Evolutionary conservation across 2,329 filamentous ascomycete genomes (phyloP).

Genomic region (Tolypocladium ovalisporum): DNA sequence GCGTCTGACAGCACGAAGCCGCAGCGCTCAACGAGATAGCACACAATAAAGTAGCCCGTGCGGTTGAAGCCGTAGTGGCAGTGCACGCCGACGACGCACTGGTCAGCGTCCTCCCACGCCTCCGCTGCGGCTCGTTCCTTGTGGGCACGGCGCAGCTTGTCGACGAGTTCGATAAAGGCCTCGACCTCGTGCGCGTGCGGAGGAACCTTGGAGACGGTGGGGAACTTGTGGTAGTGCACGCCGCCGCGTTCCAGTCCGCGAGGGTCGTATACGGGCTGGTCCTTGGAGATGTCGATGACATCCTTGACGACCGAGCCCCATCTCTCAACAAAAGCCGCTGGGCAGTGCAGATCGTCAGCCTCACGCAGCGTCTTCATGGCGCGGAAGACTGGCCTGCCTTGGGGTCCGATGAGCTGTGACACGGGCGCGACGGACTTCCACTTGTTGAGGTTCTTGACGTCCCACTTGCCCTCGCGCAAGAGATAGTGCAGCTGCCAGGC

Average conservation of each 20-base stretch:
- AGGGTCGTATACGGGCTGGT: conserved; percentile 82
- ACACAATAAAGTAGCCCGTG: conserved; percentile 83
- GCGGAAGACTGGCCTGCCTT: conserved; percentile 52
- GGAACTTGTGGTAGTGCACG: conserved; percentile 73
- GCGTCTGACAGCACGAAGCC: conserved; percentile 64
- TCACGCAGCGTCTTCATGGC: conserved; percentile 91
- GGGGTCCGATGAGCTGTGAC: conserved; percentile 58
- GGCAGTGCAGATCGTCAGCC: conserved; percentile 74
- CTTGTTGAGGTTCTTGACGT: conserved; percentile 90
- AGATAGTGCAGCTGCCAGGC: conserved; percentile 89
- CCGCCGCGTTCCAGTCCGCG: conserved; percentile 53
- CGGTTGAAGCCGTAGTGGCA: conserved; percentile 96
- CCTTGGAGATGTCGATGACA: conserved; percentile 84
- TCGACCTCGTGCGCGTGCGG: conserved; percentile 47
- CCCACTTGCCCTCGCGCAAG: conserved; percentile 88
- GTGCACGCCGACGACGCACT: conserved; percentile 65
- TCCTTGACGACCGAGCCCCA: conserved; percentile 61
- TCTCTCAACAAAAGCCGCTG: conserved; percentile 54
- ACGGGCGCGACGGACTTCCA: conserved; percentile 76
- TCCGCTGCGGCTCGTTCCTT: conserved; percentile 20
- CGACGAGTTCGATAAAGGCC: conserved; percentile 44
- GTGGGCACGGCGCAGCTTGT: conserved; percentile 47
- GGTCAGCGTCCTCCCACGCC: conserved; percentile 26
- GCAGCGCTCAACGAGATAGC: conserved; percentile 77
- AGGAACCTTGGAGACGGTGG: conserved; percentile 85